Conservation (phyloP, 2,329 filamentous ascomycete genomes). For the Sporothrix brasiliensis region DNA sequence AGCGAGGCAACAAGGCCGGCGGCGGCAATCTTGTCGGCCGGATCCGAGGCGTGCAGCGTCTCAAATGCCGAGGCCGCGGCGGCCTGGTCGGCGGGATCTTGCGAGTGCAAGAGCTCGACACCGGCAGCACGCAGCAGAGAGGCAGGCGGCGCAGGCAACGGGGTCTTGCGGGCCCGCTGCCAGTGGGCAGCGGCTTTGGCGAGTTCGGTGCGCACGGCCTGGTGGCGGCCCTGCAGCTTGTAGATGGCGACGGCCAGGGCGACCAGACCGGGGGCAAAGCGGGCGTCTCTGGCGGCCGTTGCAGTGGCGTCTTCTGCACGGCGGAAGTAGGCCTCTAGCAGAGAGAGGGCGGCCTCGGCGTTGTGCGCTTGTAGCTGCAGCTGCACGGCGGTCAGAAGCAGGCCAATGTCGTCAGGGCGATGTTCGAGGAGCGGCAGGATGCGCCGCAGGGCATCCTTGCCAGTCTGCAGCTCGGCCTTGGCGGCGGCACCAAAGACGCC, state of each 20-base stretch:
- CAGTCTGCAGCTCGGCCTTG: conserved; percentile 63
- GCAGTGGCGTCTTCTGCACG: conserved; percentile 59
- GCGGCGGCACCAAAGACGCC: conserved; percentile 70
- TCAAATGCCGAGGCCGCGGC: conserved; percentile 79
- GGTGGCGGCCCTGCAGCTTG: conserved; percentile 71
- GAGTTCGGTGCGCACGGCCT: conserved; percentile 71
- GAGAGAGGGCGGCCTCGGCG: conserved; percentile 70
- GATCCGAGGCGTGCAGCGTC: conserved; percentile 66
- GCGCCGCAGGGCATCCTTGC: conserved; percentile 69
- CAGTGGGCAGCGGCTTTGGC: conserved; percentile 81
- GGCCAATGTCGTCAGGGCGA: conserved; percentile 76
- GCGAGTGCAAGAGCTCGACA: conserved; percentile 77
- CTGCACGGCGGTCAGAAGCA: conserved; percentile 78
- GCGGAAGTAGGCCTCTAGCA: conserved; percentile 75
- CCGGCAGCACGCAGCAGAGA: conserved; percentile 80
- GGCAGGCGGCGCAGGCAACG: conserved; percentile 43
- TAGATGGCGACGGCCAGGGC: conserved; percentile 80
- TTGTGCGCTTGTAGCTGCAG: conserved; percentile 67
- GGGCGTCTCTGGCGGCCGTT: conserved; percentile 55
- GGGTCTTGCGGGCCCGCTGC: conserved; percentile 55
- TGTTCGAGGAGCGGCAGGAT: conserved; percentile 71
- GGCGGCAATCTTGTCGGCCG: conserved; percentile 68
- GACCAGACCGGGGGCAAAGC: conserved; percentile 82
- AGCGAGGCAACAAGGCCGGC: conserved; percentile 87
- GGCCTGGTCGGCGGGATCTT: conserved; percentile 66